These are phyloP conservation scores for Entomortierella chlamydospora DNA, from an alignment of 192 early-diverging fungal genomes.

Conservation along the genomic window DNA sequence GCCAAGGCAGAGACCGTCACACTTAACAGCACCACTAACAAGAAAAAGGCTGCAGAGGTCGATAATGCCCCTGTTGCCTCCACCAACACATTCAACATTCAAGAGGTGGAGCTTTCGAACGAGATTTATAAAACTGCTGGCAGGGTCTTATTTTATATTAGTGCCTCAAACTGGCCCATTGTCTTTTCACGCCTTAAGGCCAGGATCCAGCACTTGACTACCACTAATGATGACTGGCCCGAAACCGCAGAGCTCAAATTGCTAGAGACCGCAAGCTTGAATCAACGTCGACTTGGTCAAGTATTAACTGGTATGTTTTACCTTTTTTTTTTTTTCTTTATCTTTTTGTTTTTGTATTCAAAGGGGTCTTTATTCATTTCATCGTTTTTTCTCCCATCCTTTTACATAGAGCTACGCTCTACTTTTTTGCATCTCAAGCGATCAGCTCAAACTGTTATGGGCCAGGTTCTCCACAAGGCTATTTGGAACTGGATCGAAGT, in stretches of 20 bases:
- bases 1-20: slow-evolving; percentile 27
- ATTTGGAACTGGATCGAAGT: slow-evolving; percentile 96
- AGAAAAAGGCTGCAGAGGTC: slow-evolving; percentile 41
- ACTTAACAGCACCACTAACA: slow-evolving; percentile 35
- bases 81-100: slow-evolving; percentile 28
- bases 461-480: slow-evolving; percentile 78
- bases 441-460: slow-evolving; percentile 79
- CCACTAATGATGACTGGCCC: slow-evolving; percentile 73
- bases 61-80: slow-evolving; percentile 36
- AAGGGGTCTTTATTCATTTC: background rate
- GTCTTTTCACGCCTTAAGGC: slow-evolving; percentile 79
- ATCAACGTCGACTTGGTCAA: slow-evolving; percentile 75
- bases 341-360: background rate
- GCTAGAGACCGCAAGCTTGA: slow-evolving; percentile 87
- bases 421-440: slow-evolving; percentile 71
- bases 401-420: slow-evolving; percentile 58
- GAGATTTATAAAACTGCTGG: slow-evolving; percentile 89
- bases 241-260: slow-evolving; percentile 87
- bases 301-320: slow-evolving; percentile 67
- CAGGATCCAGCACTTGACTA: slow-evolving; percentile 71
- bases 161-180: slow-evolving; percentile 90
- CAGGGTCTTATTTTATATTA: slow-evolving; percentile 85
- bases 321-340: background rate
- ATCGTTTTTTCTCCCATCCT: background rate
- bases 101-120: slow-evolving; percentile 62